Evolutionary conservation across 2,329 filamentous ascomycete species (phyloP), one percentile per base, ranked within the genome.

Genomic region (Xylaria sp.): DNA sequence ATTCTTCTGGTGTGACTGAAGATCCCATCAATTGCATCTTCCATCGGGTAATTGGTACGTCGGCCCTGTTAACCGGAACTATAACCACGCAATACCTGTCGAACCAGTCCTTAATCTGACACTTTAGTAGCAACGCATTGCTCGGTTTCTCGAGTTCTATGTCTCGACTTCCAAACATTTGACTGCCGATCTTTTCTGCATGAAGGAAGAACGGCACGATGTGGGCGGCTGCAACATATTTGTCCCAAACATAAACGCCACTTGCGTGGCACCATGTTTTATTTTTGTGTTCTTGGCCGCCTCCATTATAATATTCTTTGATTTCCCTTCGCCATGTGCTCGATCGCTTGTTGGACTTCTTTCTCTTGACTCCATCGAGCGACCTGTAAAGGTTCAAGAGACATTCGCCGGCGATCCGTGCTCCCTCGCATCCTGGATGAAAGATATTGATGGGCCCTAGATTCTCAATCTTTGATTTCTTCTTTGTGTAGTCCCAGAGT

Each of bases 21-120:
- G n/a, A n/a, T 6, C 13, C 35, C 2, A 49, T 10, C 3, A 49
- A 4, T 3, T 49, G 33, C 1, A 40, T 54, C 11, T 46, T 46
- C 66, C 66, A 66, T 44, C 66, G 53, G 49, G 33, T 58, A n/a
- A 58, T 62, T 0, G 62, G 67, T 1, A 3, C 47, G 38, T 65
- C 64, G 6, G 19, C 51, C 1, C 33, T 8, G 23, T 67, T 43
- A 19, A 58, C 54, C 1, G 66, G 64, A 15, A 68, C 59, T 37
- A 67, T 48, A 3, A 67, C 68, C 66, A 68, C 63, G 69, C 57
- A 64, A 73, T 52, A 75, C 62, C 1, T 76, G 74, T 69, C 74
- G 71, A 49, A 72, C 72, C 40, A 67, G 1, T 21, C 4, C 64
- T 63, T 38, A 47, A 66, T 55, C 2, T 11, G 13, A 11, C 13